Evolutionary conservation across 768 basidiomycete species (phyloP).

Genomic region (Cystobasidium onofrii): DNA sequence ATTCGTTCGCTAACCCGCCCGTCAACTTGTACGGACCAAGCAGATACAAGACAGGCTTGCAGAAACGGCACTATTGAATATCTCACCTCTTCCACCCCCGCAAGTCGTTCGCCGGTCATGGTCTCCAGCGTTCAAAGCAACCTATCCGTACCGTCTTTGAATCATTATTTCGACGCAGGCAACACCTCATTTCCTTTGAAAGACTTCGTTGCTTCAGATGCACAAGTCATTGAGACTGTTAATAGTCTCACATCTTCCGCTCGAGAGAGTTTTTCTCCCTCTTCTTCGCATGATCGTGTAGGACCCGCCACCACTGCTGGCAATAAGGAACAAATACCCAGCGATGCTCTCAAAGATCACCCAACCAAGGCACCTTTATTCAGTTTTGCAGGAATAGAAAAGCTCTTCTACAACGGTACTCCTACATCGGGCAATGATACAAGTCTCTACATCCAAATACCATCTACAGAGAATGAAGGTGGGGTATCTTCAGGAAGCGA

Average conservation of each 20-base stretch:
- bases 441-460: constrained; percentile 18
- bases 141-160: too few relatives aligned
- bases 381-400: not conserved
- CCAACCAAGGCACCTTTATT: not conserved
- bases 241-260: not conserved
- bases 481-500: constrained; percentile 1
- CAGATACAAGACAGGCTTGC: too few relatives aligned
- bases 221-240: too few relatives aligned
- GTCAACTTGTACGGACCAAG: too few relatives aligned
- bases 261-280: not conserved
- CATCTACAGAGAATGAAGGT: constrained; percentile 5
- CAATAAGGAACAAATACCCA: not conserved
- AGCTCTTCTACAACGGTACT: constrained; percentile 12
- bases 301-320: not conserved
- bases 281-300: not conserved
- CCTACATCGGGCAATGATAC: not conserved
- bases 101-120: too few relatives aligned
- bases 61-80: too few relatives aligned
- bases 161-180: too few relatives aligned
- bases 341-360: not conserved
- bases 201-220: too few relatives aligned
- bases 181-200: too few relatives aligned
- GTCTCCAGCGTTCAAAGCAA: too few relatives aligned
- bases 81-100: too few relatives aligned
- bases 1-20: too few relatives aligned